Evolutionary conservation across 768 basidiomycete genomes (phyloP), one percentile per base, ranked within the genome.

Genomic region (Hericium erinaceus): DNA sequence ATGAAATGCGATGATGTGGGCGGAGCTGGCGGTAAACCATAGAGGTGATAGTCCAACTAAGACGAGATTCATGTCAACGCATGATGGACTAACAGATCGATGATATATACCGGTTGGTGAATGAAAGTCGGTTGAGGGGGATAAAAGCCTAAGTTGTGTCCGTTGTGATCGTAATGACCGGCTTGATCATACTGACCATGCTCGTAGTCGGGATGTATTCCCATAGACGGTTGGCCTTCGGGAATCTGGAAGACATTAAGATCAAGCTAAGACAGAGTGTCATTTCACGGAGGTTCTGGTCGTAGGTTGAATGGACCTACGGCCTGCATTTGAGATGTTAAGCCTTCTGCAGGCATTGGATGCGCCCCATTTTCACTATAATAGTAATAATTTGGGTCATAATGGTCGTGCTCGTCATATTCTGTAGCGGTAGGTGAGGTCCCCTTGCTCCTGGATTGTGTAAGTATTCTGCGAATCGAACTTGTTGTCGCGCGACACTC

Each of bases 1-100:
- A 97, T 79, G 72, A 95, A 98, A 67, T 95, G 92, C 33, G 72
- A 74, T 65, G 76, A 67, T 64, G 79, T 65, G 67, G 87, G 75
- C 57, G 76, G 72, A 48, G 87, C 75, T 65, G 87, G 75, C 64
- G 80, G 79, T 2, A 81, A 80, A 3, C 89, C 86, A 74, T 99
- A 99, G 33, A 98, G 79, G 63, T 98, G 92, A 66, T 99, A 93
- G 67, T 97, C 84, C 49, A 98, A 80, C 92, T 95, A 67, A 46
- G 55, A 55, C 15, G 18, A 26, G 26, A 53, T 50, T 22, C 52
- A 48, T 22, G 22, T 48, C 39, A 6, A 33, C 24, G 54, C 48
- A 41, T 55, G 48, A 41, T 12, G 40, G 39, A 39, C 11, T 49
- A 55, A 39, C 22, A n/a, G 56, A 22, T 58, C 26, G 12, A 55